phyloP scores from a whole-genome alignment of 176 grass and related monocot species.

The Oryza meridionalis region DNA sequence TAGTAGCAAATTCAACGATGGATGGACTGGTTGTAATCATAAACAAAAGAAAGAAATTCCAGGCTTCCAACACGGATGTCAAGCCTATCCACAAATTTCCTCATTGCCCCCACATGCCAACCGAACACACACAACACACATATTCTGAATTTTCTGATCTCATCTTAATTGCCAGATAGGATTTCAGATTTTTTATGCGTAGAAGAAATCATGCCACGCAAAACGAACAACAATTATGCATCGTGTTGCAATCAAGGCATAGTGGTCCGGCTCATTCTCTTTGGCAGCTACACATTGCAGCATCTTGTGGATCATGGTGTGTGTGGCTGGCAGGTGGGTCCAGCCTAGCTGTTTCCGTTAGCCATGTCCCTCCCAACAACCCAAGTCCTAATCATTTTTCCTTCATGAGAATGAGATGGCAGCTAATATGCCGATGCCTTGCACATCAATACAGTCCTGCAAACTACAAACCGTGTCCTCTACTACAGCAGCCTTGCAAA shows the following conservation, averaged over 20 bases:
- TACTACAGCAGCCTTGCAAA: background rate
- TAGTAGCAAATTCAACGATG: constrained; percentile 29
- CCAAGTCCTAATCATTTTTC: constrained; percentile 41
- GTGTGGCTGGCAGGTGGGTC: constrained; percentile 8
- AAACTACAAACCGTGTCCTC: constrained; percentile 7
- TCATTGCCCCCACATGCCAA: background rate
- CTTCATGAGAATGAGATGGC: constrained; percentile 29
- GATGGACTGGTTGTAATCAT: background rate
- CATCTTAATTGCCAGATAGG: background rate
- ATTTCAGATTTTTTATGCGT: background rate
- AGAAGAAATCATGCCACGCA: background rate
- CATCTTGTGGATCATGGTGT: constrained; percentile 4
- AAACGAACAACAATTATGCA: constrained; percentile 11
- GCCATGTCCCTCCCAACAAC: constrained; percentile 34
- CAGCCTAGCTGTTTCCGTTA: constrained; percentile 28
- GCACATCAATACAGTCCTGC: background rate
- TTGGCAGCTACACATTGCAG: constrained; percentile 16
- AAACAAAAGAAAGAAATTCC: background rate
- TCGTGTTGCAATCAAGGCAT: constrained; percentile 14
- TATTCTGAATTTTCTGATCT: background rate
- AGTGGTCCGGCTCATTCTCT: constrained; percentile 26
- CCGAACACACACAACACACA: background rate
- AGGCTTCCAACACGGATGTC: background rate
- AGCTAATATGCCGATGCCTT: constrained; percentile 23
- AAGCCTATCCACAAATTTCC: background rate